Base-by-base conservation (phyloP, 148 eudicot genomes). In the Nepenthes mirabilis region DNA sequence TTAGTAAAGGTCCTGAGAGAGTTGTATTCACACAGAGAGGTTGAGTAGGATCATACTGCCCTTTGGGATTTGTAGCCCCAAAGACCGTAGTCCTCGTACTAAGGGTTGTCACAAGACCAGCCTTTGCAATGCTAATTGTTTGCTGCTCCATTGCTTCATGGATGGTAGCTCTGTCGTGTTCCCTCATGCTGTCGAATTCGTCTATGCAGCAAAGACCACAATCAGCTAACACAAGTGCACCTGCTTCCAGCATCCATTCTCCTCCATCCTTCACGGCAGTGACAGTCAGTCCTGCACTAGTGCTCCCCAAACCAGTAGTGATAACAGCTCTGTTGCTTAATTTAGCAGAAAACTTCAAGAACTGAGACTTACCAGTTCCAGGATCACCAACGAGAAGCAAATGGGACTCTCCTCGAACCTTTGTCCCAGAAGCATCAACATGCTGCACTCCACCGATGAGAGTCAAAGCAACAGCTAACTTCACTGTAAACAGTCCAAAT, bases 91-190 rank as follows among this genome's bases (percentile, higher is more conserved):
- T 86, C 69, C 82, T 76, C 23, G 99, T 88, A 76, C 79, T 86
- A 33, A 93, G 81, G 57, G 99, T 93, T 23, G 99, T 93, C 47
- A 93, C 99, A 65, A 93, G 95, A 69, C 99, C 99, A 53, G 96
- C 99, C 78, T 93, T 93, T 59, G 99, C 96, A 63, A 93, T 57
- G 69, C 99, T 93, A 60, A 93, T 93, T 5, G 99, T 93, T 77
- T 93, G 99, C 67, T 93, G 99, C 82, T 93, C 99, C 99, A 93
- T 93, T 9, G 96, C 99, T 72, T 93, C 99, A 47, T 93, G 99
- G 74, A 93, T 93, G 56, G 99, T 93, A 73, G 99, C 95, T 53
- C 99, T 70, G 58, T 93, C 99, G 67, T 93, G 99, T 73, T 86
- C 99, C 71, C 96, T 82, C 99, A 93, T 93, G 80, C 99, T 91